Evolutionary conservation across 2,329 filamentous ascomycete species (phyloP).

Genomic region (Colletotrichum magnum): DNA sequence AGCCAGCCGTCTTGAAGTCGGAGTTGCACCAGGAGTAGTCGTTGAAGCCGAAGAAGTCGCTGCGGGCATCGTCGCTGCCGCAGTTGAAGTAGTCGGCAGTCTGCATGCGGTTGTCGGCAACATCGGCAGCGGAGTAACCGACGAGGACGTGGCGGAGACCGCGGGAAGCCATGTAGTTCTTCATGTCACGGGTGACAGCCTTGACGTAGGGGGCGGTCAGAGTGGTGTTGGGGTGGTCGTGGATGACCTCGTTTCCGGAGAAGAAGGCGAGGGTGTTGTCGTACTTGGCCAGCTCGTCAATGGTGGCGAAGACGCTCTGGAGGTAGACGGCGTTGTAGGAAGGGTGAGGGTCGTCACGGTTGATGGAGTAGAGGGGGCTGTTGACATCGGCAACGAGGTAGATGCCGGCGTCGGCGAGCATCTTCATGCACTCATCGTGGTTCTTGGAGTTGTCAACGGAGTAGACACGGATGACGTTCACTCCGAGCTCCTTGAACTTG

Average conservation of each 20-base stretch:
- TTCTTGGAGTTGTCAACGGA: conserved; percentile 85
- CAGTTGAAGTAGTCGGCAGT: conserved; percentile 96
- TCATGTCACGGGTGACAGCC: conserved; percentile 83
- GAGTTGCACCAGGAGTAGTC: conserved; percentile 91
- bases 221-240: conserved; percentile 74
- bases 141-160: conserved; percentile 78
- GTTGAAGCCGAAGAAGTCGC: conserved; percentile 92
- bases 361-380: conserved; percentile 89
- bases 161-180: conserved; percentile 75
- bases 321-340: conserved; percentile 93
- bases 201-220: conserved; percentile 81
- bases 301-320: conserved; percentile 86
- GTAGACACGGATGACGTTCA: conserved; percentile 95
- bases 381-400: conserved; percentile 95
- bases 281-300: conserved; percentile 87
- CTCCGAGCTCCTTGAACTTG: conserved; percentile 86
- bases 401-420: conserved; percentile 86
- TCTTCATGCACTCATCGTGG: conserved; percentile 89
- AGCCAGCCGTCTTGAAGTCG: conserved; percentile 79
- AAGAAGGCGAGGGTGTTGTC: conserved; percentile 90
- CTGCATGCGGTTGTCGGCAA: conserved; percentile 86
- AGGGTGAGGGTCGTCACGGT: conserved; percentile 77
- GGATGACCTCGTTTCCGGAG: conserved; percentile 86
- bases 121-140: conserved; percentile 84
- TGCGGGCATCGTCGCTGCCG: conserved; percentile 84